Base-by-base conservation (phyloP, 2,329 filamentous ascomycete genomes). In the Zymoseptoria crescenta region DNA sequence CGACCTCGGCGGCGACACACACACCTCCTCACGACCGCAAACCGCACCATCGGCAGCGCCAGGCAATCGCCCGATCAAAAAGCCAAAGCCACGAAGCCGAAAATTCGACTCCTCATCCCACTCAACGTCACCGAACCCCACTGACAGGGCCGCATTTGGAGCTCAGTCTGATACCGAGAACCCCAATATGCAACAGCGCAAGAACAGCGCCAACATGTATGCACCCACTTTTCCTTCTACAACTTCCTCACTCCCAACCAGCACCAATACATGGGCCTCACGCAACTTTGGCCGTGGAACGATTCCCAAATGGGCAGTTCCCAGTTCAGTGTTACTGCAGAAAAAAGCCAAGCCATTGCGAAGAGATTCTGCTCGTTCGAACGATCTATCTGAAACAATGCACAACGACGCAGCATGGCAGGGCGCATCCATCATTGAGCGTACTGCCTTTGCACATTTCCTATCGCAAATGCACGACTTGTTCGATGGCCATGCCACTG, bases 161-260 rank as follows among this genome's bases (percentile, higher is more conserved):
- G 56, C 59, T 21, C 54, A 63, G 51, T 61, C 62, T 53, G 67
- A 68, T 30, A 52, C 55, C 49, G 63, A 65, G 49, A 52, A 63
- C 24, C 58, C 64, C 4, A 65, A 59, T 59, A 70, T 67, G 65
- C 67, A 67, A 59, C 65, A 69, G 59, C 65, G 61, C 21, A 68
- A 70, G 59, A 67, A 63, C 52, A 67, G 61, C 59, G 62, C 64
- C 54, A 72, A 71, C 62, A 72, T 72, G 69, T 71, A 72, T 59
- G 69, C 60, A 49, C 54, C 56, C 59, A 57, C 64, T 59, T 62
- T 56, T 57, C 55, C 55, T 58, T 59, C 55, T 59, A 8, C 51
- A 58, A 49, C 64, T 20, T 50, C 48, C 51, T 21, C 50, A 49
- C 50, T 52, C n/a, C 55, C 54, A 52, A 48, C 59, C 51, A 57